Base-by-base conservation (phyloP, 768 basidiomycete genomes). In the Infundibulicybe gibba region DNA sequence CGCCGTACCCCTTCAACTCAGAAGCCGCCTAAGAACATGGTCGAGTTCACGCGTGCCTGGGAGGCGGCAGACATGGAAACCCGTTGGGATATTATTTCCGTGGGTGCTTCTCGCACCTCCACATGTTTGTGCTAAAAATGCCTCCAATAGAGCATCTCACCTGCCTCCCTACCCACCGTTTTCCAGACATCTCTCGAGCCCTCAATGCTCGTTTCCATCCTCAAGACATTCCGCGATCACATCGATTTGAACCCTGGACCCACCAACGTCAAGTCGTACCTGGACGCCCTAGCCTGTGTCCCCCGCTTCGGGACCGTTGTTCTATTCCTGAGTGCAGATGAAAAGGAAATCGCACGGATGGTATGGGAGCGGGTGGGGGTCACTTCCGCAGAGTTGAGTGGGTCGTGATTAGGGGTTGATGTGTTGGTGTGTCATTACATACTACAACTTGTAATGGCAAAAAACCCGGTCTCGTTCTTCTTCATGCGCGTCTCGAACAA, bases 141-240 rank as follows among this genome's bases (percentile, higher is more conserved):
- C 43, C 9, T 30, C 33, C 13, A 25, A 11, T 53, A 90, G 84
- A 71, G 68, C 31, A 71, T 90, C 37, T 65, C 76, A 0, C 79
- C 88, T 0, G 40, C 68, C 8, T 65, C 67, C 14, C 61, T 91
- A 20, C 85, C 87, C 1, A 53, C 69, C 1, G 61, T 92, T 32
- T 89, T 87, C 64, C 75, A 84, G 54, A 79, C 71, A 0, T 87
- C 87, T 0, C 70, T 92, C 30, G 90, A 91, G 38, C 77, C 90
- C 0, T 55, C 71, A 1, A 55, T 86, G 20, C 74, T 92, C 14
- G 69, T 70, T 2, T 77, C 79, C 1, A 68, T 90, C 16, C 59
- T 90, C 19, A 64, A 70, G 21, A 75, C 73, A 2, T 79, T 90
- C 52, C 60, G 57, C 6, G 55, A 56, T 47, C 52, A 47, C 38